Evolutionary conservation across 2,329 filamentous ascomycete genomes (phyloP).

Genomic region (Elsinoe ampelina): DNA sequence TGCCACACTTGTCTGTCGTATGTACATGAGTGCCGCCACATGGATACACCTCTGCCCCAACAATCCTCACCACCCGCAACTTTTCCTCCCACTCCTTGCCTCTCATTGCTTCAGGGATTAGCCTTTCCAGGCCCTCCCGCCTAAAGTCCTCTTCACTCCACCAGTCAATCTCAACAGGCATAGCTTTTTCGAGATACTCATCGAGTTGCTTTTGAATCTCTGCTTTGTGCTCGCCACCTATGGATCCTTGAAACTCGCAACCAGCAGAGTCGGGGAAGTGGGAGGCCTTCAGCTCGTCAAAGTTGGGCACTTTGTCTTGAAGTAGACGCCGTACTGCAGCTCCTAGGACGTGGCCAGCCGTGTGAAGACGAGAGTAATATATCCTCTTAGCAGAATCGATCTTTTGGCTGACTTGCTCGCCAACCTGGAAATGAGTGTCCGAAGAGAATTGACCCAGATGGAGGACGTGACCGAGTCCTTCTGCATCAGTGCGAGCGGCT

Average conservation of each 20-base stretch:
- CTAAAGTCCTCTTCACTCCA: constrained; percentile 57
- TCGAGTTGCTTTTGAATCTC: constrained; percentile 54
- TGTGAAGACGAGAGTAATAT: constrained; percentile 61
- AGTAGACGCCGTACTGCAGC: constrained; percentile 54
- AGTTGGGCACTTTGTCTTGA: constrained; percentile 42
- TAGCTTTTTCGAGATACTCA: constrained; percentile 45
- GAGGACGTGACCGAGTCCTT: constrained; percentile 14
- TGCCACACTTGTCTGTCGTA: constrained; percentile 49
- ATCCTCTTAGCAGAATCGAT: constrained; percentile 53
- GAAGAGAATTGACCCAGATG: constrained; percentile 17
- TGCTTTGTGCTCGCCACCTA: constrained; percentile 54
- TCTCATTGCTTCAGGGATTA: constrained; percentile 42
- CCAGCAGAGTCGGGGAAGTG: constrained; percentile 60
- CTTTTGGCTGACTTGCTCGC: constrained; percentile 39
- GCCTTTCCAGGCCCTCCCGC: constrained; percentile 37
- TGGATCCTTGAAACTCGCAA: constrained; percentile 59
- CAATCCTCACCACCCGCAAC: constrained; percentile 59
- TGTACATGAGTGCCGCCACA: constrained; percentile 68
- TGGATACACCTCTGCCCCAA: constrained; percentile 60
- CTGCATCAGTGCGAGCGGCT: constrained; percentile 15
- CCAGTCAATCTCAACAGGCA: constrained; percentile 56
- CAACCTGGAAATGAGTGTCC: constrained; percentile 6
- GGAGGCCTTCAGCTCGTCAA: constrained; percentile 61
- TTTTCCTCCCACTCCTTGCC: constrained; percentile 39
- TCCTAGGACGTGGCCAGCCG: constrained; percentile 64